Evolutionary conservation across 2,329 filamentous ascomycete species (phyloP).

Genomic region (Alternaria solani): DNA sequence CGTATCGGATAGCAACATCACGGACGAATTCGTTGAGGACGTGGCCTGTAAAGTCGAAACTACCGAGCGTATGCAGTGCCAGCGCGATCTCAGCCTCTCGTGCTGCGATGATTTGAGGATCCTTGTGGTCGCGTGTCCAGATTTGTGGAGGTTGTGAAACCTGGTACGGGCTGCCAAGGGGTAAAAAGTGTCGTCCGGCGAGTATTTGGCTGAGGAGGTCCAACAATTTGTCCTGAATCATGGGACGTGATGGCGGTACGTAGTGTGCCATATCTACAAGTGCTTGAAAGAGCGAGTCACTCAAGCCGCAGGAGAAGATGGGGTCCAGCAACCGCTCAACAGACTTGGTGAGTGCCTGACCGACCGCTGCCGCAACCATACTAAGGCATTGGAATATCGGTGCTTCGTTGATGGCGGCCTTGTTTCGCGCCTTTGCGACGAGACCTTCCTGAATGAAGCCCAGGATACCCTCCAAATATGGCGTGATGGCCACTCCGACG

Average conservation of each 20-base stretch:
- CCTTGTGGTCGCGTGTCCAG: slow-evolving; percentile 86
- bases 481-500: slow-evolving; percentile 92
- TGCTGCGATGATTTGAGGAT: slow-evolving; percentile 79
- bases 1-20: slow-evolving; percentile 97
- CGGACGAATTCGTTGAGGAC: slow-evolving; percentile 98
- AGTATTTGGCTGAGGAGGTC: slow-evolving; percentile 95
- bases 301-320: slow-evolving; percentile 95
- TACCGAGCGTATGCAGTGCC: slow-evolving; percentile 93
- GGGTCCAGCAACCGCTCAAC: slow-evolving; percentile 95
- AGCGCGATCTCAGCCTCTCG: slow-evolving; percentile 88
- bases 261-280: slow-evolving; percentile 99
- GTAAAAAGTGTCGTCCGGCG: slow-evolving; percentile 89
- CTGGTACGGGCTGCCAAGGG: slow-evolving; percentile 88
- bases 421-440: slow-evolving; percentile 76
- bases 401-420: slow-evolving; percentile 64
- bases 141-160: slow-evolving; percentile 82
- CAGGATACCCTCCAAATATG: slow-evolving; percentile 92
- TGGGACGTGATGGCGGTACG: slow-evolving; percentile 90
- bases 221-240: slow-evolving; percentile 90
- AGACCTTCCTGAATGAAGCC: slow-evolving; percentile 93
- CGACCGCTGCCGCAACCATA: slow-evolving; percentile 91
- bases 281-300: slow-evolving; percentile 91
- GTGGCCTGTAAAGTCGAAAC: slow-evolving; percentile 89
- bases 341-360: slow-evolving; percentile 96
- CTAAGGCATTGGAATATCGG: slow-evolving; percentile 98